Conservation (phyloP, 2,329 filamentous ascomycete genomes). For the Talaromyces sp. region DNA sequence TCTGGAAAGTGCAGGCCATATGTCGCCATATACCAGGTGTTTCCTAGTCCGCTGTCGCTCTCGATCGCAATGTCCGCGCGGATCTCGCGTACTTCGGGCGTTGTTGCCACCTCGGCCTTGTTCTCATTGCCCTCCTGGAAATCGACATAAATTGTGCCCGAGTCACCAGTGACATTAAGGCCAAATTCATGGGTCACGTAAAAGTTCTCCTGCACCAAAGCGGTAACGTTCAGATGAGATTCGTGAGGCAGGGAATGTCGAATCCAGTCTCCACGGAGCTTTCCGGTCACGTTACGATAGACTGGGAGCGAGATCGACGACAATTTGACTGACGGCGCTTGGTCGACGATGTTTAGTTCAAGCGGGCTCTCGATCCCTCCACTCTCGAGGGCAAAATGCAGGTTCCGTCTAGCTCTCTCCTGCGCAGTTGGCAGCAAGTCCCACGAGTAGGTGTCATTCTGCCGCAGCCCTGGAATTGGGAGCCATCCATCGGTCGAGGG, state of each 20-base stretch:
- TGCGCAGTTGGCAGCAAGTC: conserved; percentile 63
- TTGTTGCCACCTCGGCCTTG: conserved; percentile 21
- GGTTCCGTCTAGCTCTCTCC: conserved; percentile 57
- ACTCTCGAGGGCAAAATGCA: conserved; percentile 28
- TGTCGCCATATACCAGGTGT: conserved; percentile 72
- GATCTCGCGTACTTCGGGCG: conserved; percentile 60
- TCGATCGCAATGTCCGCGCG: conserved; percentile 66
- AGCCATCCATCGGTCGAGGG: conserved; percentile 46
- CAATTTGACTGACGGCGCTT: conserved; percentile 26
- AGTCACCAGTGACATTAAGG: conserved; percentile 71
- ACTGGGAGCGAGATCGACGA: conserved; percentile 45
- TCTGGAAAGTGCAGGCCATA: conserved; percentile 81
- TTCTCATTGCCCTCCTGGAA: conserved; percentile 53
- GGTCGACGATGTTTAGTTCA: conserved; percentile 20
- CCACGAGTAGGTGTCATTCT: conserved; percentile 74
- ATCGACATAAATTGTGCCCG: conserved; percentile 65
- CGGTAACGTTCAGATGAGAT: conserved; percentile 58
- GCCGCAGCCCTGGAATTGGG: conserved; percentile 72
- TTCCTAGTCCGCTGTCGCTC: conserved; percentile 63
- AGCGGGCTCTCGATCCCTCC: conserved; percentile 26
- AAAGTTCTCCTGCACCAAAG: conserved; percentile 58
- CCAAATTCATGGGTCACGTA: conserved; percentile 66
- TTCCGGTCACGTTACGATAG: conserved; percentile 77
- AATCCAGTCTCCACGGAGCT: conserved; percentile 70
- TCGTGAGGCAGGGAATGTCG: conserved; percentile 45